phyloP scores from a whole-genome alignment of 2,329 filamentous ascomycete genomes.

The Fusarium verticillioides region DNA sequence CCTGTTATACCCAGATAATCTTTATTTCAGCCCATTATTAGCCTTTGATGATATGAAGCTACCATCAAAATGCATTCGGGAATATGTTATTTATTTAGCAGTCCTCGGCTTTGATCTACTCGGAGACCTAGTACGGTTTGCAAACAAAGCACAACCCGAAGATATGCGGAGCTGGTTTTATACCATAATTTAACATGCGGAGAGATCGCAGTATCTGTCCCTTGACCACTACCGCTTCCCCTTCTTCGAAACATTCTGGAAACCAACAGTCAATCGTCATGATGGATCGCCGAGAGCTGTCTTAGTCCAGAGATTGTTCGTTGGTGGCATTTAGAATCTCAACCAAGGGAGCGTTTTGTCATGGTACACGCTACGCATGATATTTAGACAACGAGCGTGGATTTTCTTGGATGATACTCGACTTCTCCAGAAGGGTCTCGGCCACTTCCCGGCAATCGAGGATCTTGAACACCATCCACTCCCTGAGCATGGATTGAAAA shows the following conservation, averaged over 20 bases:
- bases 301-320: background rate
- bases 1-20: background rate
- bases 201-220: accelerated
- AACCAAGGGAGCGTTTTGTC: background rate
- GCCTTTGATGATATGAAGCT: background rate
- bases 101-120: background rate
- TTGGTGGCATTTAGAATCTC: background rate
- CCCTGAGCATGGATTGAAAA: accelerated
- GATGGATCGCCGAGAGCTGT: background rate
- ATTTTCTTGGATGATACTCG: background rate
- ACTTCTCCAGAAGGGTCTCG: background rate
- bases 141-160: background rate
- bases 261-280: no score
- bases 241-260: no score
- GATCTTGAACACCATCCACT: background rate
- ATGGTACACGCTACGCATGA: background rate
- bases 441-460: background rate
- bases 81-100: background rate
- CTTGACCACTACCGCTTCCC: background rate
- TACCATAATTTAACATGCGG: background rate
- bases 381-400: background rate
- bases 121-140: background rate
- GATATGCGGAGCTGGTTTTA: background rate
- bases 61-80: background rate
- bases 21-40: background rate